These are phyloP conservation scores for Aspergillus glaucus DNA, from an alignment of 2,329 filamentous ascomycete genomes.

Conservation along the genomic window DNA sequence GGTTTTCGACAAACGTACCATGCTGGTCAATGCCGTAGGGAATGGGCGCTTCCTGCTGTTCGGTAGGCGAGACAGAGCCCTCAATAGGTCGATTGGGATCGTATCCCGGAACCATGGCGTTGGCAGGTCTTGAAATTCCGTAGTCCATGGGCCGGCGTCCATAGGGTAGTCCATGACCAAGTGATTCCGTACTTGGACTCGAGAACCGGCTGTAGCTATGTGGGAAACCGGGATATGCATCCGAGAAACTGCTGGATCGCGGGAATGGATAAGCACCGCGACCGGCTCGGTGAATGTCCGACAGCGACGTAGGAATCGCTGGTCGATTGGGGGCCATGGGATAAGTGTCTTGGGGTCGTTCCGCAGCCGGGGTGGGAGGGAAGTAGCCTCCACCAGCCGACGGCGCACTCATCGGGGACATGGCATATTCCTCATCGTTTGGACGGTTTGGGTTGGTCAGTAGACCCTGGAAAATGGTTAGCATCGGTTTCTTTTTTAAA, in stretches of 20 bases:
- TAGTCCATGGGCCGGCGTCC: conserved; percentile 26
- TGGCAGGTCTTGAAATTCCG: conserved; percentile 16
- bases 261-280: conserved; percentile 23
- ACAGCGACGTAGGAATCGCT: conserved; percentile 18
- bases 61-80: conserved; percentile 29
- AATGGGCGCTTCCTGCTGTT: conserved; percentile 20
- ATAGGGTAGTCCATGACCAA: conserved; percentile 21
- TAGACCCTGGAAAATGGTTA: conserved; percentile 16
- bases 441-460: conserved; percentile 29
- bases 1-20: conserved; percentile 13
- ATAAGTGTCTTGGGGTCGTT: not conserved
- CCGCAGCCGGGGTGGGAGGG: conserved; percentile 12
- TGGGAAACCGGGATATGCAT: conserved; percentile 21
- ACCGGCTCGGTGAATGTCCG: conserved; percentile 23
- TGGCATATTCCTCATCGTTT: conserved; percentile 33
- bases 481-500: conserved; percentile 1
- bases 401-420: conserved; percentile 31
- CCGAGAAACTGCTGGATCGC: conserved; percentile 32
- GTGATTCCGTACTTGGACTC: conserved; percentile 17
- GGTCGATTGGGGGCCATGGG: conserved; percentile 9
- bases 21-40: conserved; percentile 23
- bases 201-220: conserved; percentile 24
- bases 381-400: conserved; percentile 33
- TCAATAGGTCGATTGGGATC: conserved; percentile 25
- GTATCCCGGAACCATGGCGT: conserved; percentile 23